These are phyloP conservation scores for Eucalyptus regnans DNA, from an alignment of 345 rosid genomes.

Conservation along the genomic window DNA sequence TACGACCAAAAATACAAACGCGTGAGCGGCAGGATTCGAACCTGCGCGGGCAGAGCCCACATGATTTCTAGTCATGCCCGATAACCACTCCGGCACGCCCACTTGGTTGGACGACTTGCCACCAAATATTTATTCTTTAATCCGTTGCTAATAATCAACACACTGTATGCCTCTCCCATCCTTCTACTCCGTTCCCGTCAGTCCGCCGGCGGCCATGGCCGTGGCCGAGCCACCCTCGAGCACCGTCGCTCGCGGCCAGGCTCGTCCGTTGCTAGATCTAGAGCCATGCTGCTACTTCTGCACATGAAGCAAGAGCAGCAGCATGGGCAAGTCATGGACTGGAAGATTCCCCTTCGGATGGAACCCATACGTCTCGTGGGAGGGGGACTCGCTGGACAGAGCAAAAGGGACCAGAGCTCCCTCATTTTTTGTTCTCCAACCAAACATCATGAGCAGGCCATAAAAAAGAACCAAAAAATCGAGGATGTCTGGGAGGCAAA, in stretches of 20 bases:
- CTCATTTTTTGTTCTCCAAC: neutral
- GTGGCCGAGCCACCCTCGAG: neutral
- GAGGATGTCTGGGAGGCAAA: neutral
- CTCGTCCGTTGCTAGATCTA: neutral
- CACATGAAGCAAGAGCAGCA: neutral
- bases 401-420: neutral
- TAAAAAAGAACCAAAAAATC: neutral
- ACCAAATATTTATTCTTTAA: too few species aligned
- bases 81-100: slow-evolving; percentile 97
- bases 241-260: neutral
- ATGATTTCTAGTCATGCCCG: slow-evolving; percentile 98
- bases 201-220: neutral
- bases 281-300: neutral
- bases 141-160: too few species aligned
- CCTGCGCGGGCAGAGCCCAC: slow-evolving; percentile 95
- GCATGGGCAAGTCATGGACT: neutral
- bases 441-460: neutral
- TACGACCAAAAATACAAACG: accelerated
- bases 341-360: neutral
- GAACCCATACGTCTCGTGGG: neutral
- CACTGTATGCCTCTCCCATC: accelerated
- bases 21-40: slow-evolving; percentile 79
- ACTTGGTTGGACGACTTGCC: neutral
- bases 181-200: neutral
- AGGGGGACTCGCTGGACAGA: neutral